Evolutionary conservation across 2,329 filamentous ascomycete species (phyloP), one percentile per base, ranked within the genome.

Genomic region (Alternaria triticimaculans): DNA sequence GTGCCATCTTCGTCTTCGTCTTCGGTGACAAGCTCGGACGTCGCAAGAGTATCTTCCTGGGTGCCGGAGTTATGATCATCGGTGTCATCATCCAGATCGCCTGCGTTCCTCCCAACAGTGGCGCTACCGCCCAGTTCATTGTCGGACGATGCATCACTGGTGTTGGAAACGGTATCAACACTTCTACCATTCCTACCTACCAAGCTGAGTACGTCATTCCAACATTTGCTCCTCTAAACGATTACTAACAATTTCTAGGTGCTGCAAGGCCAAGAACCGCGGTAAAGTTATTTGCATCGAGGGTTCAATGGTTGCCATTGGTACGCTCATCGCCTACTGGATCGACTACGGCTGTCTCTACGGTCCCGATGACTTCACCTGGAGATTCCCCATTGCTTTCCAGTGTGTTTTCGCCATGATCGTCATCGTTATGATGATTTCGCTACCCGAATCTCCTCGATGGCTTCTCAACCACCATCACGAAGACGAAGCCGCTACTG

Each of bases 231-330:
- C 3, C 15, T 28, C 1, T 23, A n/a, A 9, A 37, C 21, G 10
- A 6, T 21, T 50, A 51, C 63, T 68, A 26, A 66, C 45, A 5
- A 4, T 15, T 20, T 23, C 5, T 14, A 68, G 69, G 37, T 74
- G 83, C 71, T 84, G 83, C 14, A 81, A 81, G 58, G 84, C 86
- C 0, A 84, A 84, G 74, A 88, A 88, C 75, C 84, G 87, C 68
- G 87, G 87, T 66, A 83, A 87, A 54, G 78, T 89, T 59, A 88
- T 89, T 67, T 87, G 87, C 76, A 85, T 88, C 54, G 86, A 83
- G 71, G 84, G 82, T 71, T 84, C 84, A 73, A 80, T 80, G 54
- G 83, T 85, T 58, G 83, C 83, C 33, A 83, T 85, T 54, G 84
- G 84, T 54, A 84, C 82, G 46, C 74, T 82, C 23, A 83, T 85